phyloP scores from a whole-genome alignment of 768 basidiomycete genomes.

The Lepiota subincarnata region DNA sequence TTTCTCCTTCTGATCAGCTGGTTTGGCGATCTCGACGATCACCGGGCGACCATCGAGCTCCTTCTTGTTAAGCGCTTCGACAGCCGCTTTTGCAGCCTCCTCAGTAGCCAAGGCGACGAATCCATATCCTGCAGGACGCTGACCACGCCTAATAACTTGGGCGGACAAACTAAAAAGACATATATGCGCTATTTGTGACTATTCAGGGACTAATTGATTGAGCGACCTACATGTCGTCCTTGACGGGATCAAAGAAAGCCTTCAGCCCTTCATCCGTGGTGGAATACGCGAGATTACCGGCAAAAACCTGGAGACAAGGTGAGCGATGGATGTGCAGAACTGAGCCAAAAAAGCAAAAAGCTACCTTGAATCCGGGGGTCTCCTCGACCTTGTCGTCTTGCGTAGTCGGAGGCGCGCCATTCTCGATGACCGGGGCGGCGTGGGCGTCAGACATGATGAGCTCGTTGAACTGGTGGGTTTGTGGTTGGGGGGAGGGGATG shows the following conservation, averaged over 20 bases:
- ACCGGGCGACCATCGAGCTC: slow-evolving; percentile 87
- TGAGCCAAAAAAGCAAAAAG: slow-evolving; percentile 18
- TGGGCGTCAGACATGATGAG: slow-evolving; percentile 87
- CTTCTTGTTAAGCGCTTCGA: slow-evolving; percentile 79
- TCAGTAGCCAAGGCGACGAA: slow-evolving; percentile 80
- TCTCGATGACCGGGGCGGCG: slow-evolving; percentile 78
- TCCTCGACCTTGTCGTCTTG: slow-evolving; percentile 71
- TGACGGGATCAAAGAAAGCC: slow-evolving; percentile 87
- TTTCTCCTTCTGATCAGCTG: slow-evolving; percentile 80
- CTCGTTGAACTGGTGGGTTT: slow-evolving; percentile 51
- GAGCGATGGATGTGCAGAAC: slow-evolving; percentile 18
- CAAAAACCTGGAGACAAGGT: slow-evolving; percentile 66
- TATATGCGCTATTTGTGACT: slow-evolving; percentile 19
- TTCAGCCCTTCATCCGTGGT: slow-evolving; percentile 94
- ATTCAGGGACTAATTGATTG: slow-evolving; percentile 37
- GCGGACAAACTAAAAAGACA: slow-evolving; percentile 61
- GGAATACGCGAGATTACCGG: slow-evolving; percentile 92
- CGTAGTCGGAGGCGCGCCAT: slow-evolving; percentile 78
- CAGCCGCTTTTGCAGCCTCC: slow-evolving; percentile 84
- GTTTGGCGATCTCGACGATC: slow-evolving; percentile 92
- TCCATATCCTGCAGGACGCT: slow-evolving; percentile 87
- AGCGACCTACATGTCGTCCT: slow-evolving; percentile 79
- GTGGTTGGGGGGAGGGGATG: slow-evolving; percentile 50
- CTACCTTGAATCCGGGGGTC: slow-evolving; percentile 78
- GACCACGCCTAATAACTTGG: slow-evolving; percentile 82